Percentiles rank a stretch among this genome's conserved stretches.
Evolutionary conservation across 306 rosid genomes (phyloP).

Genomic region (Fragaria iinumae): DNA sequence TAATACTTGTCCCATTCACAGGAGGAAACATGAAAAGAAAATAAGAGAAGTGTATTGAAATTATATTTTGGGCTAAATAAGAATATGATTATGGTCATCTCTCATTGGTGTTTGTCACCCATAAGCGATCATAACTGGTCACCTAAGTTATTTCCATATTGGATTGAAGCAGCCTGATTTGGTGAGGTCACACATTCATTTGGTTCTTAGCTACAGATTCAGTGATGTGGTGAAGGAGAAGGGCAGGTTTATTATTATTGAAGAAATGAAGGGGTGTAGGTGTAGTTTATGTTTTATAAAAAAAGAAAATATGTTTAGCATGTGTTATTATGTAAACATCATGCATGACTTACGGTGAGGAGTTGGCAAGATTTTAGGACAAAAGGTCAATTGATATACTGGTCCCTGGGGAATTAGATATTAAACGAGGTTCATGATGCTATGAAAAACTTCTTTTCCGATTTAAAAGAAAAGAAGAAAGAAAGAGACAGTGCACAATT

Average conservation of each 20-base stretch:
- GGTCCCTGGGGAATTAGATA: neutral
- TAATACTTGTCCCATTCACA: neutral
- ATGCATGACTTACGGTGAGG: neutral
- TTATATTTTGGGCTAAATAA: neutral
- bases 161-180: neutral
- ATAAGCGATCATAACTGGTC: no score
- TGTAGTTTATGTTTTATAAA: neutral
- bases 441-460: no score
- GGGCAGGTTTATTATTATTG: neutral
- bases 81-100: no score
- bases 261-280: neutral
- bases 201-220: neutral
- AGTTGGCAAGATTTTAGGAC: neutral
- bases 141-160: no score
- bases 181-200: constrained; percentile 1
- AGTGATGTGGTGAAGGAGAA: neutral
- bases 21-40: neutral
- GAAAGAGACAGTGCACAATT: neutral
- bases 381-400: neutral
- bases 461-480: neutral
- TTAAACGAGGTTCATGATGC: neutral
- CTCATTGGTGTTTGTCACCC: no score
- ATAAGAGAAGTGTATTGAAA: neutral
- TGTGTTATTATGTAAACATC: neutral
- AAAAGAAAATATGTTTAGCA: no score